These are phyloP conservation scores for Rhizophlyctis rosea DNA, from an alignment of 192 early-diverging fungal genomes.

Conservation along the genomic window DNA sequence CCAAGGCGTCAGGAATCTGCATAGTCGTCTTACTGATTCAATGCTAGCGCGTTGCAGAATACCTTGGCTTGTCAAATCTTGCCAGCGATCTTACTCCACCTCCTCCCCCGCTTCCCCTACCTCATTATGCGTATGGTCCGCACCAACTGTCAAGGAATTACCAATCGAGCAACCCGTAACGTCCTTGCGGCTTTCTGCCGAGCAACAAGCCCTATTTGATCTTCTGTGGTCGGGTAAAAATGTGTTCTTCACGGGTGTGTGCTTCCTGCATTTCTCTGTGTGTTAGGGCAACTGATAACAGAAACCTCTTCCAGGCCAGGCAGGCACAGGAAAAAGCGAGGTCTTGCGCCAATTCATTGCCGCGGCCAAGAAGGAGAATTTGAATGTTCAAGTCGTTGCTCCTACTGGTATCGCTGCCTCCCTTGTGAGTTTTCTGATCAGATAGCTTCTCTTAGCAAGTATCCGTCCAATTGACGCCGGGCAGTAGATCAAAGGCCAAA, in stretches of 20 bases:
- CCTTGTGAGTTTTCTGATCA: conserved; percentile 13
- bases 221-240: conserved; percentile 25
- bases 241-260: conserved; percentile 45
- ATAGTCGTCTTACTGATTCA: too few species aligned
- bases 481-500: conserved; percentile 34
- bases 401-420: conserved; percentile 48
- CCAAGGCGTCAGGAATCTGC: too few species aligned
- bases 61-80: too few species aligned
- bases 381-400: conserved; percentile 38
- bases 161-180: too few species aligned
- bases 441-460: too few species aligned
- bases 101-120: too few species aligned
- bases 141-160: too few species aligned
- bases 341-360: conserved; percentile 36
- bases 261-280: not conserved
- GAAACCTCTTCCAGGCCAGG: conserved; percentile 25
- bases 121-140: too few species aligned
- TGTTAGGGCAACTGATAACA: not conserved
- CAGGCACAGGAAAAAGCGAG: conserved; percentile 47
- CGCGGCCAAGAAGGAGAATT: not conserved
- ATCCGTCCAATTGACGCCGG: not conserved
- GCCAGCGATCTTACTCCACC: too few species aligned
- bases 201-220: conserved; percentile 29
- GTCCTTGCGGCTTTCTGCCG: conserved; percentile 18
- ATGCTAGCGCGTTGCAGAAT: too few species aligned